A percentile compares a stretch with the other conserved stretches of the same genome.
phyloP scores from a whole-genome alignment of 768 basidiomycete species.

The Kwoniella mangroviensis region DNA sequence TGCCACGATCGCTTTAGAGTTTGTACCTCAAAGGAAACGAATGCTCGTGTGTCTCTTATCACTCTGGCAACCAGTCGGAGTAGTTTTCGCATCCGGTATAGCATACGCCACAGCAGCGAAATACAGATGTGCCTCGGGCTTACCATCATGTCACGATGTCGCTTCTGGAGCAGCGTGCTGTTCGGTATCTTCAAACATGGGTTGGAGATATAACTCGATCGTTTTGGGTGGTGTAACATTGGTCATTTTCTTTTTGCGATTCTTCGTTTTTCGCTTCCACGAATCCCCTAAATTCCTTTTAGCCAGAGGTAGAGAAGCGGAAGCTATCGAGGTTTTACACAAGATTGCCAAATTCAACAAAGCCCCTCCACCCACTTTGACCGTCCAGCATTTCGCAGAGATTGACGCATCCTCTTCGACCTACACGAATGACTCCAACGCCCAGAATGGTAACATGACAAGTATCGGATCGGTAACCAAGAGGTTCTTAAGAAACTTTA shows the following conservation, averaged over 20 bases:
- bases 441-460: background rate
- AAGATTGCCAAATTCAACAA: slow-evolving; percentile 59
- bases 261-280: slow-evolving; percentile 66
- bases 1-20: slow-evolving; percentile 56
- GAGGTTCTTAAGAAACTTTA: slow-evolving; percentile 37
- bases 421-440: slow-evolving; percentile 8
- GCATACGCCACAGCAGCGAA: slow-evolving; percentile 67
- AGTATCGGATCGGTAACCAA: slow-evolving; percentile 33
- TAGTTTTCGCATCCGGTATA: slow-evolving; percentile 63
- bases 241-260: slow-evolving; percentile 65
- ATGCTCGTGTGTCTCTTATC: slow-evolving; percentile 65
- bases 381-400: slow-evolving; percentile 56
- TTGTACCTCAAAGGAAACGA: slow-evolving; percentile 50
- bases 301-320: slow-evolving; percentile 65
- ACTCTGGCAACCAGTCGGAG: slow-evolving; percentile 61
- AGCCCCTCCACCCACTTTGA: slow-evolving; percentile 50
- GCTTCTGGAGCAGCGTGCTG: slow-evolving; percentile 60
- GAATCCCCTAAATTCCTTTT: slow-evolving; percentile 70
- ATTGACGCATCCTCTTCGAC: slow-evolving; percentile 47
- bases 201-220: slow-evolving; percentile 67
- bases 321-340: slow-evolving; percentile 63
- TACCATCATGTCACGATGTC: slow-evolving; percentile 43
- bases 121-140: slow-evolving; percentile 61
- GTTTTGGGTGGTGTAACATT: slow-evolving; percentile 61
- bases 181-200: slow-evolving; percentile 64